Evolutionary conservation across 2,329 filamentous ascomycete species (phyloP).

Genomic region (Verruconis gallopava): DNA sequence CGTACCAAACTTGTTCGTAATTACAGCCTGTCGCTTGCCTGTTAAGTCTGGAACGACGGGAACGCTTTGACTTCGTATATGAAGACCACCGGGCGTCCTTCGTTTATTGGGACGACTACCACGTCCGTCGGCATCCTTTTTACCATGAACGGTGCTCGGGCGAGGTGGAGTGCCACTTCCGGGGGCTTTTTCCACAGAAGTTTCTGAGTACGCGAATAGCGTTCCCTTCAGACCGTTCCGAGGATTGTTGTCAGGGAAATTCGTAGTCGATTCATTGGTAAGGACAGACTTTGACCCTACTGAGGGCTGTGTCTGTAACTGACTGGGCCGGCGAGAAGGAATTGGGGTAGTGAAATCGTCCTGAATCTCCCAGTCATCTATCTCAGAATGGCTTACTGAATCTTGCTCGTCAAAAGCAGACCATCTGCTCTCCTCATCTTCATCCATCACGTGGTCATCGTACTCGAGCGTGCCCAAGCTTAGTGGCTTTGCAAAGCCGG

Average conservation of each 20-base stretch:
- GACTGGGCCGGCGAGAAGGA: constrained; percentile 21
- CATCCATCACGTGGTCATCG: constrained; percentile 26
- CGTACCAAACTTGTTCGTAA: constrained; percentile 61
- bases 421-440: constrained; percentile 22
- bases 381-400: constrained; percentile 13
- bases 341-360: constrained; percentile 19
- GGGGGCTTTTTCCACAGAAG: constrained; percentile 49
- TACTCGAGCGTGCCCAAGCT: constrained; percentile 28
- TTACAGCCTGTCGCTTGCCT: constrained; percentile 40
- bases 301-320: constrained; percentile 16
- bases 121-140: constrained; percentile 57
- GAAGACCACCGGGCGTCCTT: constrained; percentile 53
- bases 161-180: constrained; percentile 45
- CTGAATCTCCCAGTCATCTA: constrained; percentile 21
- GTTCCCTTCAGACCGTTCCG: constrained; percentile 39
- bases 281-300: constrained; percentile 21
- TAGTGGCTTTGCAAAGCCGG: constrained; percentile 29
- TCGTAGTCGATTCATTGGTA: constrained; percentile 8
- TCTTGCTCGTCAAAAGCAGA: constrained; percentile 27
- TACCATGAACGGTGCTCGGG: constrained; percentile 63
- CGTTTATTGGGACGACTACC: constrained; percentile 56
- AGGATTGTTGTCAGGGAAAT: not conserved
- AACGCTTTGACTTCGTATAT: constrained; percentile 71
- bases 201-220: constrained; percentile 69
- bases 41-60: constrained; percentile 51